Evolutionary conservation across 1,139 yeast species (phyloP).

Genomic region (Suhomyces ambrosiae): DNA sequence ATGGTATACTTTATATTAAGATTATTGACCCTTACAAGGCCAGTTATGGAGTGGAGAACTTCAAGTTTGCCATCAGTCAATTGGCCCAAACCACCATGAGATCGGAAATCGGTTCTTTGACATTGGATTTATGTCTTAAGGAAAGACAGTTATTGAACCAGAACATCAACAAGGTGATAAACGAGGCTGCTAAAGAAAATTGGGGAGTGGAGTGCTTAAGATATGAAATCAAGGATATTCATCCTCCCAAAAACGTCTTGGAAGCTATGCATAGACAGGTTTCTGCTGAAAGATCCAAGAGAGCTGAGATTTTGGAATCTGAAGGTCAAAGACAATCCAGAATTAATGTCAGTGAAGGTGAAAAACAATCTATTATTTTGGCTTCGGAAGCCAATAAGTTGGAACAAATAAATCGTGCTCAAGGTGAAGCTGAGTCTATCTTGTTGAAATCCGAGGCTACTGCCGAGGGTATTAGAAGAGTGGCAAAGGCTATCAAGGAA

Average conservation of each 20-base stretch:
- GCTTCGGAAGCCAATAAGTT: slow-evolving; percentile 70
- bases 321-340: slow-evolving; percentile 81
- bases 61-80: slow-evolving; percentile 81
- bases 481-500: slow-evolving; percentile 67
- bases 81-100: slow-evolving; percentile 92
- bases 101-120: slow-evolving; percentile 80
- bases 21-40: slow-evolving; percentile 85
- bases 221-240: slow-evolving; percentile 85
- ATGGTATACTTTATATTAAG: slow-evolving; percentile 77
- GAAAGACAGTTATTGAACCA: slow-evolving; percentile 73
- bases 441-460: slow-evolving; percentile 73
- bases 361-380: slow-evolving; percentile 65
- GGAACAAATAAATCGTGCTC: slow-evolving; percentile 64
- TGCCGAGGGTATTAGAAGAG: slow-evolving; percentile 64
- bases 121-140: slow-evolving; percentile 73
- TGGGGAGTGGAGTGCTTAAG: slow-evolving; percentile 89
- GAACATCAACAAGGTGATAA: slow-evolving; percentile 76
- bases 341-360: slow-evolving; percentile 84
- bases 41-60: slow-evolving; percentile 85
- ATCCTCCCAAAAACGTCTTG: slow-evolving; percentile 83
- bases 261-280: slow-evolving; percentile 93
- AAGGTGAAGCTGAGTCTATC: slow-evolving; percentile 72
- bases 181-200: slow-evolving; percentile 74
- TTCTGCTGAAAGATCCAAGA: slow-evolving; percentile 79
- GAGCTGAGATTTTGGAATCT: slow-evolving; percentile 84